phyloP scores from a whole-genome alignment of 345 rosid species.

The Excoecaria agallocha region DNA sequence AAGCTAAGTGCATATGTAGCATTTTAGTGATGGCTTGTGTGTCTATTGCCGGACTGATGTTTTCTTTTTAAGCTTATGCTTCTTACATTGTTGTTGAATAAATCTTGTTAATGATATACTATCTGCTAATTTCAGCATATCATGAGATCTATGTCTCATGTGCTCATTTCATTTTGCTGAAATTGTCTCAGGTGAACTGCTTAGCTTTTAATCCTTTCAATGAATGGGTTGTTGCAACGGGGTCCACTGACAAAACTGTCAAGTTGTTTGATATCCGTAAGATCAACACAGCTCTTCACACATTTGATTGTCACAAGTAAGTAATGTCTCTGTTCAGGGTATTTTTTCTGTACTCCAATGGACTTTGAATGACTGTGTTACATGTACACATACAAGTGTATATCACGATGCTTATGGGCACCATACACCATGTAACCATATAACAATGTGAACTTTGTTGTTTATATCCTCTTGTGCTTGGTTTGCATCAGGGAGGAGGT shows the following conservation, averaged over 20 bases:
- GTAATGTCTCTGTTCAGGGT: constrained; percentile 14
- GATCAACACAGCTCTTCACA: constrained; percentile 78
- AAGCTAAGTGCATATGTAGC: constrained; percentile 7
- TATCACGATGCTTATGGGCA: background rate
- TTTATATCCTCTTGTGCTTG: constrained; percentile 9
- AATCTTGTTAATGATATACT: background rate
- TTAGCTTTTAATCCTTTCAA: constrained; percentile 97
- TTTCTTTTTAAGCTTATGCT: background rate
- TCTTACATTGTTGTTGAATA: background rate
- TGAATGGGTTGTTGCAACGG: constrained; percentile 98
- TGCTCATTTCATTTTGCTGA: constrained; percentile 4
- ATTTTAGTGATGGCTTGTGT: background rate
- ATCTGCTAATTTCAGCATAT: background rate
- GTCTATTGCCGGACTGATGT: background rate
- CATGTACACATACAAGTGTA: background rate
- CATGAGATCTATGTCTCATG: background rate
- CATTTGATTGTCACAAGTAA: constrained; percentile 95
- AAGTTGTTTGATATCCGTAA: constrained; percentile 91
- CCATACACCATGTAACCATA: background rate
- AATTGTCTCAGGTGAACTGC: constrained; percentile 73
- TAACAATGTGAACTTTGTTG: background rate
- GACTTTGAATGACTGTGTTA: background rate
- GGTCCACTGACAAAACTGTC: constrained; percentile 97
- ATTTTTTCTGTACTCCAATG: background rate
- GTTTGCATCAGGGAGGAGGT: constrained; percentile 81